A percentile compares a stretch with the other conserved stretches of the same genome.
Evolutionary conservation across 2,329 filamentous ascomycete species (phyloP).

Genomic region (Hysterium pulicare): DNA sequence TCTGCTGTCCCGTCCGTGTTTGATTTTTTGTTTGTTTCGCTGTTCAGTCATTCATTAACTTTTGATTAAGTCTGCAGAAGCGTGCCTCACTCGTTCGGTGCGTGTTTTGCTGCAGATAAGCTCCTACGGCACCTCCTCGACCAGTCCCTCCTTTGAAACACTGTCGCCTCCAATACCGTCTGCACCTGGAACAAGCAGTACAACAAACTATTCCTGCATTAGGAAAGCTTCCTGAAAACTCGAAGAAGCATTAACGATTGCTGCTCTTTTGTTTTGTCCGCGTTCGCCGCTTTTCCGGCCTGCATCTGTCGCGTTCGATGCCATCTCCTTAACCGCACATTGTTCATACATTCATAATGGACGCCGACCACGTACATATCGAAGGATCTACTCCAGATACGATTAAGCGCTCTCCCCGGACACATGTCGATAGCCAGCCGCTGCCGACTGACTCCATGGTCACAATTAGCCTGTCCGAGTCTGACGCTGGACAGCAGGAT

Average conservation of each 20-base stretch:
- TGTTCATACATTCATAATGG: not conserved
- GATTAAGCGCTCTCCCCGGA: constrained; percentile 19
- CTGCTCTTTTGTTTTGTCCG: not conserved
- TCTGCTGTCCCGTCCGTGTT: not conserved
- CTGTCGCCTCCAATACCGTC: constrained; percentile 2
- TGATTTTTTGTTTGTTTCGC: not conserved
- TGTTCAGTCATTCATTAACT: constrained; percentile 3
- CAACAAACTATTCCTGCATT: not conserved
- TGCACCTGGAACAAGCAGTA: not conserved
- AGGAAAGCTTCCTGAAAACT: not conserved
- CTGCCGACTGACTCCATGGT: constrained; percentile 67
- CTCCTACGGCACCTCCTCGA: not conserved
- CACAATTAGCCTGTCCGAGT: constrained; percentile 70
- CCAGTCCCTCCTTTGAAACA: constrained; percentile 5
- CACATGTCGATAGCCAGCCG: constrained; percentile 24
- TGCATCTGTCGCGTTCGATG: not conserved
- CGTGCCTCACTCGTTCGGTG: constrained; percentile 1
- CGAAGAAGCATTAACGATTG: not conserved
- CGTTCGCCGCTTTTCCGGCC: not conserved
- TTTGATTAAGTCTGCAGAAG: not conserved
- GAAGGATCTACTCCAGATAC: not conserved
- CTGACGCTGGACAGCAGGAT: constrained; percentile 45
- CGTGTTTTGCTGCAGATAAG: not conserved
- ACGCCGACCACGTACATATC: not conserved
- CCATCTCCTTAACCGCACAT: not conserved